Conservation (phyloP, 768 basidiomycete species). For the Coprinellus micaceus region DNA sequence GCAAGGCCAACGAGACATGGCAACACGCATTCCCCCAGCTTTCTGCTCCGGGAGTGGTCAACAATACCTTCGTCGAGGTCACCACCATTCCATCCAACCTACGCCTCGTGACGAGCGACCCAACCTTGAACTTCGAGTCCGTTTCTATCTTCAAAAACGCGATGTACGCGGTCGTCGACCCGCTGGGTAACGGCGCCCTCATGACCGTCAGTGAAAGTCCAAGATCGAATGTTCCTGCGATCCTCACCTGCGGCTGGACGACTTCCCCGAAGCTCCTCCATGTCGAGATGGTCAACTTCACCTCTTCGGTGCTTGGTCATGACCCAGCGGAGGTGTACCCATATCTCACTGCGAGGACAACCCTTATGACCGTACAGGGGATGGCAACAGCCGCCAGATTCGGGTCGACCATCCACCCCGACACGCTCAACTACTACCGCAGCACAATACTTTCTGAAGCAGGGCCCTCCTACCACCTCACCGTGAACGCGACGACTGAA, state of each 20-base stretch:
- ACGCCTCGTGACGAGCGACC: neutral
- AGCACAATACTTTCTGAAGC: too few species aligned
- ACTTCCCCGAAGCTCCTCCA: neutral
- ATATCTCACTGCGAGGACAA: neutral
- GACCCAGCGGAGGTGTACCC: neutral
- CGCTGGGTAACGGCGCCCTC: neutral
- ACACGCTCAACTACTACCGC: too few species aligned
- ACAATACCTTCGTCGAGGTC: neutral
- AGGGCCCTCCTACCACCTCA: neutral
- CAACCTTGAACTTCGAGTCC: neutral
- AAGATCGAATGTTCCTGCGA: neutral
- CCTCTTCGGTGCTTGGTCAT: neutral
- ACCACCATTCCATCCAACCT: neutral
- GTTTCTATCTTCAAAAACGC: neutral
- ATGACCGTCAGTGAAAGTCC: neutral
- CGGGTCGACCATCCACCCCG: neutral
- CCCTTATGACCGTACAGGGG: neutral
- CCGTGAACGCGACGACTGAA: neutral
- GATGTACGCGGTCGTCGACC: neutral
- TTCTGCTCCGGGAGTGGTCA: neutral
- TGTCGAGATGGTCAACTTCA: neutral
- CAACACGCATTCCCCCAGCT: neutral
- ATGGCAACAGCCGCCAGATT: neutral
- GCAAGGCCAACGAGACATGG: neutral
- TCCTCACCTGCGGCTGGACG: neutral